Evolutionary conservation across 2,329 filamentous ascomycete species (phyloP), one percentile per base, ranked within the genome.

Genomic region (Penicillium brevicompactum): DNA sequence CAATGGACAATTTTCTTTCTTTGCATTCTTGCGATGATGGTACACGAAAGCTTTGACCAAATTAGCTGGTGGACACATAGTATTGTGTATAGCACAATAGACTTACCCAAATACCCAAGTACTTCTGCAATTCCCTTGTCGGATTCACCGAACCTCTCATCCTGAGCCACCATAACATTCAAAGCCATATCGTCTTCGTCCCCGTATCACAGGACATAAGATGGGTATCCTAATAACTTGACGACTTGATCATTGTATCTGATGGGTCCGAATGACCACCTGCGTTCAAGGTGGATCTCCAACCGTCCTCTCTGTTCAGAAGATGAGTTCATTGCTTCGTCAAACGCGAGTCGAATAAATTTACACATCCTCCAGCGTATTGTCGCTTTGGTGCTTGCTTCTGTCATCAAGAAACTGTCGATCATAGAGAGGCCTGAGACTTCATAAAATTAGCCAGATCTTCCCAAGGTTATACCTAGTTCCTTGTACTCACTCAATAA

Each of bases 61-160:
- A 13, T 50, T 18, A 50, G 47, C 16, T 21, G 9, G 16, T 4
- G 22, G 43, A 30, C 9, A 50, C 11, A 21, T 2, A 50, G 13
- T 4, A 49, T n/a, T 4, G 42, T 11, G 22, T 16, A 18, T 50
- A 13, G 18, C 9, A 44, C 14, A 43, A 3, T 3, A 34, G 16
- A 50, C 48, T 34, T 16, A 50, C 40, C 48, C 14, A 50, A n/a
- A 11, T 50, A 50, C 43, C 48, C 48, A 34, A 50, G 40, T 50
- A 43, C 48, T 50, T 50, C 48, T n/a, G 9, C 4, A 34, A 50
- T 44, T 37, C 27, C 38, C 40, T 43, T n/a, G n/a, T 44, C 48
- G 10, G 11, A 22, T 16, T 10, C 16, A 37, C 10, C 31, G 21
- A 49, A 32, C 38, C 47, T 42, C 47, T 49, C n/a, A 42, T 27